Evolutionary conservation across 257 asterid species (phyloP).

Genomic region (Rauvolfia tetraphylla): DNA sequence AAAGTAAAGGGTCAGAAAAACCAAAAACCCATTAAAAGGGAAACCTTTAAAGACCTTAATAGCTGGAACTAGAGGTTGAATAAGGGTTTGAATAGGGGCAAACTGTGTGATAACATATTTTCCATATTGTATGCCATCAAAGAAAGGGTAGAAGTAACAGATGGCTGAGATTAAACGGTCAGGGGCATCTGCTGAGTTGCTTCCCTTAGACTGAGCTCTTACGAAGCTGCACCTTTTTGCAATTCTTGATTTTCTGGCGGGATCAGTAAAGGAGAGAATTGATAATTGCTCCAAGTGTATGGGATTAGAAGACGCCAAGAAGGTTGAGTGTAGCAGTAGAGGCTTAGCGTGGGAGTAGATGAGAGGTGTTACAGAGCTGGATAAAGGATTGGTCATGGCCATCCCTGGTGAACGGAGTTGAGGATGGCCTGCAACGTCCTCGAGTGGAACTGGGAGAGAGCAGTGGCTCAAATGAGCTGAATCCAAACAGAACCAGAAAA

Average conservation of each 20-base stretch:
- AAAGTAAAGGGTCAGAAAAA: slow-evolving; percentile 79
- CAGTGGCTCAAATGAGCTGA: not conserved
- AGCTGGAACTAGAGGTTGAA: slow-evolving; percentile 84
- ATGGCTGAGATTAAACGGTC: slow-evolving; percentile 90
- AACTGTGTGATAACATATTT: slow-evolving; percentile 77
- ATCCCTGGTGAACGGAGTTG: slow-evolving; percentile 23
- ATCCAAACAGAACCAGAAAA: too few relatives aligned
- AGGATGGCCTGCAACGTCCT: slow-evolving; percentile 7
- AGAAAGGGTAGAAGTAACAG: slow-evolving; percentile 89
- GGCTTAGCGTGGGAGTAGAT: slow-evolving; percentile 8
- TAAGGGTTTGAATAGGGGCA: slow-evolving; percentile 56
- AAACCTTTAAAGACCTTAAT: slow-evolving; percentile 82
- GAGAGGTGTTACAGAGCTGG: slow-evolving; percentile 23
- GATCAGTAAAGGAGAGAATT: slow-evolving; percentile 8
- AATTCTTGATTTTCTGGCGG: slow-evolving; percentile 18
- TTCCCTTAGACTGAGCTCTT: slow-evolving; percentile 52
- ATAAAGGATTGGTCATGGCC: slow-evolving; percentile 51
- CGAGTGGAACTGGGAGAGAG: not conserved
- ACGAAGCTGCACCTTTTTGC: slow-evolving; percentile 25
- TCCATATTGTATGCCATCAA: slow-evolving; percentile 93
- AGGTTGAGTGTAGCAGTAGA: slow-evolving; percentile 7
- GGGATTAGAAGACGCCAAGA: slow-evolving; percentile 13
- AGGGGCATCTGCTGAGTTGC: slow-evolving; percentile 60
- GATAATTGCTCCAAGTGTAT: slow-evolving; percentile 13
- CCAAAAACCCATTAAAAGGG: slow-evolving; percentile 77